Base-by-base conservation (phyloP, 257 asterid species). In the Rehmannia glutinosa region DNA sequence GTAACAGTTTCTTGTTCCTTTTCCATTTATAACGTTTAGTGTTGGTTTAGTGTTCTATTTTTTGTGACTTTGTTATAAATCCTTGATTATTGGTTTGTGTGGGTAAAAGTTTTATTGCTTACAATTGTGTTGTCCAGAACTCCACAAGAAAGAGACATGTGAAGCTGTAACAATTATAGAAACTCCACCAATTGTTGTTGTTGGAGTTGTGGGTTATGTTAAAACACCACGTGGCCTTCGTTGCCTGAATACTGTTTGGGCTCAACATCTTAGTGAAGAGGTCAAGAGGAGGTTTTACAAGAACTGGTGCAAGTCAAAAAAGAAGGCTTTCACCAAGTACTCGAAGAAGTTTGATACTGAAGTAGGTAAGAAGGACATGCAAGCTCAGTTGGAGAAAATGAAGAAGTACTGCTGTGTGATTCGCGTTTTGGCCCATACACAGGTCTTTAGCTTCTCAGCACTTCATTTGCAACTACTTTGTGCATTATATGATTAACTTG, bases 171-270 rank as follows among this genome's bases (percentile, higher is more conserved):
- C 97, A 10, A 76, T 90, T 1, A 65, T 90, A 0, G 97, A 90
- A 71, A 82, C 96, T 0, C 97, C 97, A 30, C 96, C 97, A 4
- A 85, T 90, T 78, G 33, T 90, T 20, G 84, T 90, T 46, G 97
- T 90, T 65, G 97, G 97, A 13, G 82, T 87, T 68, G 97, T 90
- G 58, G 97, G 97, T 5, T 90, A 87, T 61, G 86, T 87, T 33
- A 90, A 83, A 61, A 89, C 95, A 6, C 95, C 95, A 7, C 87
- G 86, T 21, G 96, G 95, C 4, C 92, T 87, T 27, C 95, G 96
- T n/a, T 75, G 82, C 72, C 72, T 88, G 67, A 52, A 72, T 27
- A 86, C 96, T 13, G 91, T 88, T 8, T 88, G 90, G 92, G 95
- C 96, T 5, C 95, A 89, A 13, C 96, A 89, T 83, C 88, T 89